Evolutionary conservation across 768 basidiomycete genomes (phyloP), one percentile per base, ranked within the genome.

Genomic region (Boletus insuetus): DNA sequence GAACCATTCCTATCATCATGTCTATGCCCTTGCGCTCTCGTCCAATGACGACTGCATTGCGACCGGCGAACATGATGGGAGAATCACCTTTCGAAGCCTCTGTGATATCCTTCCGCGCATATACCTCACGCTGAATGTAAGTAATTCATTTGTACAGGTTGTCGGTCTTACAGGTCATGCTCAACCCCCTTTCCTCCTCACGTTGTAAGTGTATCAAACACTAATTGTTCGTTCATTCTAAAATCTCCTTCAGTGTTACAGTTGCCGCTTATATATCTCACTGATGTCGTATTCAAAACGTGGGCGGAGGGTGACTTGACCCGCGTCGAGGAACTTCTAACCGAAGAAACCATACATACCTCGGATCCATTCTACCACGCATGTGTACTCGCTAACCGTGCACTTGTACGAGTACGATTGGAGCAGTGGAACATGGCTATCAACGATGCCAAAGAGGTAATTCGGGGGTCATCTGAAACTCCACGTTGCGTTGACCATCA

Each of bases 401-500:
- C 57, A 0, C 46, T 60, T 4, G 24, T 48, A 3, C 44, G 49
- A 2, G n/a, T 4, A 2, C 57, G 32, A 4, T 43, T n/a, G 14
- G n/a, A 24, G 10, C 35, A 42, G 10, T 32, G 31, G 8, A 20
- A 44, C 13, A 9, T 38, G 17, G 53, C 53, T 16, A 24, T 52
- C 20, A 51, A 52, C 6, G 59, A 60, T 26, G 59, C 53, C 1
- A 60, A 40, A 34, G 17, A 24, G 53, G 59, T 60, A 19, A 31
- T 1, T 10, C 24, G 6, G 0, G 24, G 0, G 1, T 4, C 34
- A 19, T 32, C 26, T 26, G 2, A 22, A 6, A 3, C 17, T 14
- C 14, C 2, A 29, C 13, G 7, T 17, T 3, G 11, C 22, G 8
- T 24, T 59, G 26, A 59, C 19, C 1, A 4, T 31, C 6, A 0